A percentile compares a stretch with the other conserved stretches of the same genome.
Evolutionary conservation across 2,329 filamentous ascomycete species (phyloP).

Genomic region (Zalaria sp.): DNA sequence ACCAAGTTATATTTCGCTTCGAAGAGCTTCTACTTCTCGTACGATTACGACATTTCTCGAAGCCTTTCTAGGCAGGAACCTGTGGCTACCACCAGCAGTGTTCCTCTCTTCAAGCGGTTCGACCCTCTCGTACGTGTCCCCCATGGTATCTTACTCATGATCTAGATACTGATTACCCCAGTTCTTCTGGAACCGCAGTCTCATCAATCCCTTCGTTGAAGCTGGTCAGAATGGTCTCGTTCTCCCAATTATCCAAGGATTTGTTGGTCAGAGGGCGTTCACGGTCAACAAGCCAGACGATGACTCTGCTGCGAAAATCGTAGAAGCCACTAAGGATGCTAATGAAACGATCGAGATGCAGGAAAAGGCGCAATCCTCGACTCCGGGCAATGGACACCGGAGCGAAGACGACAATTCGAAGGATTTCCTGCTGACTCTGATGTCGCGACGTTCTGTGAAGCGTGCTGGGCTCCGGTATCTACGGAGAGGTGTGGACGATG

Average conservation of each 20-base stretch:
- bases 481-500: conserved; percentile 77
- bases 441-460: conserved; percentile 79
- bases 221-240: conserved; percentile 57
- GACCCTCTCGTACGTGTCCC: conserved; percentile 45
- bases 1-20: conserved; percentile 72
- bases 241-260: conserved; percentile 83
- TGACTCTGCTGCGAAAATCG: conserved; percentile 14
- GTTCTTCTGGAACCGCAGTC: conserved; percentile 84
- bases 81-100: conserved; percentile 22
- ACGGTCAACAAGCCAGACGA: conserved; percentile 22
- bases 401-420: conserved; percentile 3
- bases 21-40: conserved; percentile 85
- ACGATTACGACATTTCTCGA: conserved; percentile 82
- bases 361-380: conserved; percentile 5
- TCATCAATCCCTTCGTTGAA: conserved; percentile 60
- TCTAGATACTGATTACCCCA: conserved; percentile 13
- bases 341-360: conserved; percentile 8
- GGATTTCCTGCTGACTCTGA: conserved; percentile 67
- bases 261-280: conserved; percentile 77
- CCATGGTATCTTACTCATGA: conserved; percentile 5
- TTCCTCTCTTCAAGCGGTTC: conserved; percentile 56
- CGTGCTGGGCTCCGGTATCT: conserved; percentile 82
- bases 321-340: conserved; percentile 11
- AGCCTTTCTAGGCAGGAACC: conserved; percentile 32
- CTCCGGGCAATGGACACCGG: conserved; percentile 6